Evolutionary conservation across 768 basidiomycete genomes (phyloP).

Genomic region (Suillus alpinus): DNA sequence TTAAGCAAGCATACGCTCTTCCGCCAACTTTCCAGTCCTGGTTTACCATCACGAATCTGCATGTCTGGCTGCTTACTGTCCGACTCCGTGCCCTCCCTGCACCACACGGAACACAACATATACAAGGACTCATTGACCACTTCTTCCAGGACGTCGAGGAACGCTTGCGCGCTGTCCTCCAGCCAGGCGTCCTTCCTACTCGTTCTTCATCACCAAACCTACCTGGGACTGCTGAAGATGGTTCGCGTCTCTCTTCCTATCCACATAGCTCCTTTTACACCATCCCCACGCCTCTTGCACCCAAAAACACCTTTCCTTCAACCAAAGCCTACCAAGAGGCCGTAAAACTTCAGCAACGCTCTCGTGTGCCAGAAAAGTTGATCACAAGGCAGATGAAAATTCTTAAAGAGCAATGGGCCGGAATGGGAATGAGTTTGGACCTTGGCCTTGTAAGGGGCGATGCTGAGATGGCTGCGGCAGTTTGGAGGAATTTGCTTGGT

Average conservation of each 20-base stretch:
- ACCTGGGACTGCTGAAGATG: conserved; percentile 18
- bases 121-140: conserved; percentile 86
- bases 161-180: conserved; percentile 78
- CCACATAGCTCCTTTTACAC: conserved; percentile 23
- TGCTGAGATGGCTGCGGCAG: conserved; percentile 76
- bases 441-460: conserved; percentile 74
- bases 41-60: conserved; percentile 91
- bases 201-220: conserved; percentile 19
- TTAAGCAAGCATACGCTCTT: conserved; percentile 64
- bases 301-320: conserved; percentile 26
- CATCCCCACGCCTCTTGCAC: conserved; percentile 23
- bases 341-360: conserved; percentile 19
- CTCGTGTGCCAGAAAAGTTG: conserved; percentile 70
- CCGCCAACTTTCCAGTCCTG: conserved; percentile 96
- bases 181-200: conserved; percentile 42
- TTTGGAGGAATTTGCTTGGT: conserved; percentile 92
- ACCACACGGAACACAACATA: conserved; percentile 62
- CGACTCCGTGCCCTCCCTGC: conserved; percentile 81
- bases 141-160: conserved; percentile 95
- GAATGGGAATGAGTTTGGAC: conserved; percentile 77
- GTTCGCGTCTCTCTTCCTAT: conserved; percentile 21
- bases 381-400: conserved; percentile 89
- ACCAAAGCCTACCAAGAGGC: conserved; percentile 26
- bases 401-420: conserved; percentile 89
- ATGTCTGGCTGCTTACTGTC: conserved; percentile 87